Conservation (phyloP, 2,329 filamentous ascomycete species). For the Cladosporium austrohemisphaericum region DNA sequence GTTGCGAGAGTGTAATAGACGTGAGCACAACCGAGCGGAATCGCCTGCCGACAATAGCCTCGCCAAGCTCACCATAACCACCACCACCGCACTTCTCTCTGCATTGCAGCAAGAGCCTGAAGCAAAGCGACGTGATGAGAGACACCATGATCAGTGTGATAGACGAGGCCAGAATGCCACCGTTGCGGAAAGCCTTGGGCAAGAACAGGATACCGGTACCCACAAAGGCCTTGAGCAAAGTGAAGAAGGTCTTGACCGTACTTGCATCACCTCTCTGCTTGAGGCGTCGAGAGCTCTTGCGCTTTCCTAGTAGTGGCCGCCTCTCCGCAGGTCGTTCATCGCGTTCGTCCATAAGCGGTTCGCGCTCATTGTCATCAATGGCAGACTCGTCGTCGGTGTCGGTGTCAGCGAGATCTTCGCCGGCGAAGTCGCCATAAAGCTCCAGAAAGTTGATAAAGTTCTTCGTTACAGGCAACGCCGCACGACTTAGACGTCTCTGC, state of each 20-base stretch:
- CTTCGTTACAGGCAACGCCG: slow-evolving; percentile 55
- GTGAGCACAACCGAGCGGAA: slow-evolving; percentile 64
- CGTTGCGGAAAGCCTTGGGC: slow-evolving; percentile 74
- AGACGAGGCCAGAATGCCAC: slow-evolving; percentile 71
- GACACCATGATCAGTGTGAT: slow-evolving; percentile 64
- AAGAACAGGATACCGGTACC: slow-evolving; percentile 80
- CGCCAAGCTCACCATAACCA: slow-evolving; percentile 73
- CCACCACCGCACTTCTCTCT: slow-evolving; percentile 58
- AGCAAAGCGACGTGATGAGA: slow-evolving; percentile 64
- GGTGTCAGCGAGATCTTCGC: slow-evolving; percentile 61
- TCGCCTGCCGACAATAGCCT: slow-evolving; percentile 59
- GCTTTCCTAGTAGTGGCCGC: slow-evolving; percentile 58
- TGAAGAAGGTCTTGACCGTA: slow-evolving; percentile 73
- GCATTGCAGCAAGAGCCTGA: slow-evolving; percentile 67
- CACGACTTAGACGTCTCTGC: slow-evolving; percentile 38
- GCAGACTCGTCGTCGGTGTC: slow-evolving; percentile 53
- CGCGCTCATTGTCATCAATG: slow-evolving; percentile 55
- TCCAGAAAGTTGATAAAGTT: slow-evolving; percentile 75
- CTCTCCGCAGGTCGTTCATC: slow-evolving; percentile 53
- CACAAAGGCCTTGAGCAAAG: slow-evolving; percentile 72
- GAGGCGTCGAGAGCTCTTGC: slow-evolving; percentile 49
- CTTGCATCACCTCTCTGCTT: slow-evolving; percentile 58
- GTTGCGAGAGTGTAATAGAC: slow-evolving; percentile 69
- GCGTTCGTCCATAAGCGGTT: slow-evolving; percentile 46
- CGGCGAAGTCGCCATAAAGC: slow-evolving; percentile 72